Evolutionary conservation across 176 grass and related monocot genomes (phyloP).

Genomic region (Typha latifolia): DNA sequence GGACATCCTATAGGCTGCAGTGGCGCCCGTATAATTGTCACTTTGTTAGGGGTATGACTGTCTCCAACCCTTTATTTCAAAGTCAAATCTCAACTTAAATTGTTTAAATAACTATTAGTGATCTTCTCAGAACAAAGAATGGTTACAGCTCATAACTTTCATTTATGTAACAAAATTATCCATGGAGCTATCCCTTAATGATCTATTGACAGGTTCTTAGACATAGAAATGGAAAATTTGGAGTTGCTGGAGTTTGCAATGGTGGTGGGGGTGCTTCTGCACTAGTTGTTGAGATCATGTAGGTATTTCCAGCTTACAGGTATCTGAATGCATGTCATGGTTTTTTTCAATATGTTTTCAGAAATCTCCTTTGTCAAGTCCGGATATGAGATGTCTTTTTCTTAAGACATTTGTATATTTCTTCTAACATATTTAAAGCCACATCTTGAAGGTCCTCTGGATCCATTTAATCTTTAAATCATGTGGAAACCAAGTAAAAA

Average conservation of each 20-base stretch:
- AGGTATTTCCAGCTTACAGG: conserved; percentile 16
- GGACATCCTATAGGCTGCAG: conserved; percentile 93
- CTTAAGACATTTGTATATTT: too few relatives aligned
- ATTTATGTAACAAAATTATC: too few relatives aligned
- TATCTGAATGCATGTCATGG: too few relatives aligned
- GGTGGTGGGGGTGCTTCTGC: conserved; percentile 87
- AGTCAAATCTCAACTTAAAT: neutral
- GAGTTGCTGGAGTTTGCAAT: conserved; percentile 90
- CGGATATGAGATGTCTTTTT: too few relatives aligned
- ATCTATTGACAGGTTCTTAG: conserved; percentile 44
- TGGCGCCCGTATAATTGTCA: conserved; percentile 81
- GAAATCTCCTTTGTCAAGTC: too few relatives aligned
- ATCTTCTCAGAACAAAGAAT: too few relatives aligned
- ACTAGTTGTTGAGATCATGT: conserved; percentile 72
- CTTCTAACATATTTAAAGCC: too few relatives aligned
- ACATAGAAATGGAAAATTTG: conserved; percentile 65
- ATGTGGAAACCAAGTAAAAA: too few relatives aligned
- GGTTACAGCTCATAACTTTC: too few relatives aligned
- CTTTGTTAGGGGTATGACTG: conserved; percentile 79
- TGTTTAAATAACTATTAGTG: neutral
- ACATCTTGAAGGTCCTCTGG: too few relatives aligned
- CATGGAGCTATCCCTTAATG: neutral
- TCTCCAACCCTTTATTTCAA: neutral
- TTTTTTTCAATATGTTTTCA: too few relatives aligned
- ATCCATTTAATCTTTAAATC: too few relatives aligned